phyloP scores from a whole-genome alignment of 768 basidiomycete species.

The Suillus decipiens region DNA sequence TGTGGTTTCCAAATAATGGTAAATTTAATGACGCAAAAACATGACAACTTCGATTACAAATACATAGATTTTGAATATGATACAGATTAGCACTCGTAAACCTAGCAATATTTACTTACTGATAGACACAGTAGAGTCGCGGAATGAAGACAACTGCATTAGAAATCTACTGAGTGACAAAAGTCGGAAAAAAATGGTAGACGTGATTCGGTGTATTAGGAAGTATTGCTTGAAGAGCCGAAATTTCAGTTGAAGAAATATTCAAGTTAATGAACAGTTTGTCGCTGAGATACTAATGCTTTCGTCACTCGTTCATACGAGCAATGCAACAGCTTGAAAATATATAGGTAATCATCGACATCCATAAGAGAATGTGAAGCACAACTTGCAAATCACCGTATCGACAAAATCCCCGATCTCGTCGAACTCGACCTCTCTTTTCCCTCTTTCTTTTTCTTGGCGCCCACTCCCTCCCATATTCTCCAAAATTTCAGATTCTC shows the following conservation, averaged over 20 bases:
- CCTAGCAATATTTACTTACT: too few species aligned
- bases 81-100: too few species aligned
- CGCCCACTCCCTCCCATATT: conserved; percentile 66
- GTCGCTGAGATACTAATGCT: background rate
- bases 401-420: conserved; percentile 35
- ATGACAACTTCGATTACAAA: too few species aligned
- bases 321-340: background rate
- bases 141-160: too few species aligned
- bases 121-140: too few species aligned
- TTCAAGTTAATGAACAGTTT: background rate
- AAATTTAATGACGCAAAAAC: too few species aligned
- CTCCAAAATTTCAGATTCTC: conserved; percentile 98
- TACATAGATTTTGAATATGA: too few species aligned
- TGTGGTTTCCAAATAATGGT: too few species aligned
- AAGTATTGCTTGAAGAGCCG: background rate
- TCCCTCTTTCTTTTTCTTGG: conserved; percentile 34
- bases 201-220: background rate
- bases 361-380: background rate
- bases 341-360: background rate
- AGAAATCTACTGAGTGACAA: too few species aligned
- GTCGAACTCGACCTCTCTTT: conserved; percentile 35
- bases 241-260: background rate
- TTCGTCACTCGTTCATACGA: background rate
- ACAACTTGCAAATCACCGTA: conserved; percentile 30
- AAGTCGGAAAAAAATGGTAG: too few species aligned